Percentiles rank a stretch among this genome's conserved stretches.
Conservation (phyloP, 2,329 filamentous ascomycete genomes). For the Trichoderma sp. region DNA sequence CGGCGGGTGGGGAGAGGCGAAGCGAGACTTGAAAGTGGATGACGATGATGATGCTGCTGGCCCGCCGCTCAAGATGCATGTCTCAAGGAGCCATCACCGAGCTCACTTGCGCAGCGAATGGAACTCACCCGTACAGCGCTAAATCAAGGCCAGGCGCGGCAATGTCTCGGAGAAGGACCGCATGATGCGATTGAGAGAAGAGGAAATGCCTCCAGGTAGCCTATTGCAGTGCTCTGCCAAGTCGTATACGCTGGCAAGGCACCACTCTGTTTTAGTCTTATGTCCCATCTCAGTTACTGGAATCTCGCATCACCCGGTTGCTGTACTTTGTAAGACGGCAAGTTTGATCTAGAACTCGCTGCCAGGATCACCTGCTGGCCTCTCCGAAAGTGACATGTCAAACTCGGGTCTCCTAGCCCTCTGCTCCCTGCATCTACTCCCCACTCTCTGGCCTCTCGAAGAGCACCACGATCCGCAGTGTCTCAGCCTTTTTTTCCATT, state of each 20-base stretch:
- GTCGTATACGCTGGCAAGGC: not conserved
- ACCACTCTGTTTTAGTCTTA: slow-evolving; percentile 1
- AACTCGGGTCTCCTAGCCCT: not conserved
- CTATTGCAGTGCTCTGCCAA: not conserved
- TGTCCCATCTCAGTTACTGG: not conserved
- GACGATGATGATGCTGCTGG: not conserved
- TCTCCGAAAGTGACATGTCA: slow-evolving; percentile 10
- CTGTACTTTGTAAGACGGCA: not conserved
- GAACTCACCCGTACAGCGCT: not conserved
- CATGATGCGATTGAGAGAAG: not conserved
- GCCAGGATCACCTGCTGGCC: not conserved
- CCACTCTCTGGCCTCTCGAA: not conserved
- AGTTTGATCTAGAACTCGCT: not conserved
- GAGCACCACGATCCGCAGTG: too few relatives aligned
- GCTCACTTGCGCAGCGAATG: not conserved
- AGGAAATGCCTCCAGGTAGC: not conserved
- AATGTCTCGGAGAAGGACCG: not conserved
- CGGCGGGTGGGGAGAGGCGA: not conserved
- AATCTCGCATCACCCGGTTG: not conserved
- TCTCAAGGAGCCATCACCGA: not conserved
- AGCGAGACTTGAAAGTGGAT: not conserved
- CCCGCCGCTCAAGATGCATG: not conserved
- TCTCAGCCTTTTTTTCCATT: not conserved
- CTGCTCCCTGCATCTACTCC: slow-evolving; percentile 2
- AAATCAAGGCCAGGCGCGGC: not conserved